A percentile compares a stretch with the other conserved stretches of the same genome.
phyloP scores from a whole-genome alignment of 106 monocot species.

The Gastrodia elata region DNA sequence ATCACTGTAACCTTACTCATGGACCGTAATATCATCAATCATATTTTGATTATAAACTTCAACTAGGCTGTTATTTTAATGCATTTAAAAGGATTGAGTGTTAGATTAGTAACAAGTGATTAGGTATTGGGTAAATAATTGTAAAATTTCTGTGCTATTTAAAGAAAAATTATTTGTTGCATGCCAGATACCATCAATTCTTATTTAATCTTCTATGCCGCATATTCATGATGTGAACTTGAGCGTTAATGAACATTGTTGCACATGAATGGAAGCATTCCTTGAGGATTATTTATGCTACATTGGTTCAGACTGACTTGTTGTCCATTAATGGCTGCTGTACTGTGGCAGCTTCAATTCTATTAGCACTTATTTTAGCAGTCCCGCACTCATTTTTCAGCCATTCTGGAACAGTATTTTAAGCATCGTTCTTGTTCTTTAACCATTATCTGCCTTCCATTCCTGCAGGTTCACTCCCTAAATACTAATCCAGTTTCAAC shows the following conservation, averaged over 20 bases:
- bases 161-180: too few relatives aligned
- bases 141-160: too few relatives aligned
- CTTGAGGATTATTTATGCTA: not conserved
- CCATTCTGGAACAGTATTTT: not conserved
- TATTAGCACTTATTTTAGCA: too few relatives aligned
- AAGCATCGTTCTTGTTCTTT: not conserved
- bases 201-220: not conserved
- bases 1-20: too few relatives aligned
- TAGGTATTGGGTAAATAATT: too few relatives aligned
- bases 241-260: not conserved
- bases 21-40: too few relatives aligned
- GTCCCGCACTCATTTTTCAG: not conserved
- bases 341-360: not conserved
- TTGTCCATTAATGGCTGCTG: not conserved
- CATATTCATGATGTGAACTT: not conserved
- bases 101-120: too few relatives aligned
- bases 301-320: not conserved
- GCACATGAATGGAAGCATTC: not conserved
- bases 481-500: not conserved
- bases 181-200: not conserved
- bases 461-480: slow-evolving; percentile 4
- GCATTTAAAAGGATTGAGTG: too few relatives aligned
- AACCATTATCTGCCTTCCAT: not conserved
- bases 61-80: too few relatives aligned
- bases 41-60: too few relatives aligned